Evolutionary conservation across 768 basidiomycete genomes (phyloP), one percentile per base, ranked within the genome.

Genomic region (Ephemerocybe angulata): DNA sequence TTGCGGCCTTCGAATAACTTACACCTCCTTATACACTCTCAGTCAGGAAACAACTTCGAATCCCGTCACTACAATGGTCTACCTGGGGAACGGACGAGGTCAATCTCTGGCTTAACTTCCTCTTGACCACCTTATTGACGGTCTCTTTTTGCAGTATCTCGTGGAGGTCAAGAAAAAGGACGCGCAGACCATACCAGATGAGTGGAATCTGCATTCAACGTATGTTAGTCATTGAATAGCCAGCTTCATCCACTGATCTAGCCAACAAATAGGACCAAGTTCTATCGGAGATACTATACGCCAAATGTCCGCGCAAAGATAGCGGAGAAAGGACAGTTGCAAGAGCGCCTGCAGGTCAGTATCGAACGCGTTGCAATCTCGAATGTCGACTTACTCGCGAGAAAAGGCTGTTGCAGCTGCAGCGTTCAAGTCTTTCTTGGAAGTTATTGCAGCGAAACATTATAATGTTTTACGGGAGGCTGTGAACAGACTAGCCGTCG

Each of bases 401-500:
- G 30, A 12, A 31, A 25, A 86, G 59, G 81, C 77, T 1, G 90
- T 83, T 61, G 81, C 89, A 2, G 75, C 81, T 52, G 74, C 73
- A 25, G 88, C 90, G 0, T 93, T 84, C 63, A 73, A 74, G 17
- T 66, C 75, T 7, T 94, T 94, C 63, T 78, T 93, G 40, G 65
- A 70, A 29, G 86, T 92, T 53, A 90, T 95, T 28, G 71, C 83
- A 8, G 67, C 74, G 29, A 79, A 84, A 15, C 75, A 87, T 60
- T 95, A 96, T 62, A 80, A 76, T 4, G 59, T 86, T 7, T 71
- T 98, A 54, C 82, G 93, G 10, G 80, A 88, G 57, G 85, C 80
- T 5, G 85, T 93, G 21, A 84, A 88, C 61, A 87, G 90, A 58
- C 76, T 99, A 27, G 93, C 93, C 1, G 79, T 76, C 1, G 87